Conservation (phyloP, 192 early-diverging fungal species). For the Coemansia sp. region DNA sequence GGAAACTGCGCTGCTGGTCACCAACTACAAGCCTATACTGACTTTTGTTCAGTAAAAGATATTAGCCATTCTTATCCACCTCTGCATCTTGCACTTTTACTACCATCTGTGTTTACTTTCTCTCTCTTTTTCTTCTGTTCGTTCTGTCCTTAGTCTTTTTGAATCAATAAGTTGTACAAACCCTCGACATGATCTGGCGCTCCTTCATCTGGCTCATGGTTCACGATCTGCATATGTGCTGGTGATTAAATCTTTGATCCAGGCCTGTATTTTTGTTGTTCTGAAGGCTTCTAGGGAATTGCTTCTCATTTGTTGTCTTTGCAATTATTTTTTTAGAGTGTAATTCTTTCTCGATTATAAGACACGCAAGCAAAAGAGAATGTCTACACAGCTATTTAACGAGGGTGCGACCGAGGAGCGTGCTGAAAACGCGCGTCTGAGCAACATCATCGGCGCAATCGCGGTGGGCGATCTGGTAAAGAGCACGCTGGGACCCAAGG, state of each 20-base stretch:
- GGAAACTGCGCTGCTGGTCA: constrained; percentile 36
- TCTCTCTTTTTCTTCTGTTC: neutral
- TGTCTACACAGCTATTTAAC: constrained; percentile 86
- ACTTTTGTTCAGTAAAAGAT: constrained; percentile 32
- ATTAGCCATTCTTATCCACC: neutral
- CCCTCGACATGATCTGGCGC: neutral
- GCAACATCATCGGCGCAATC: constrained; percentile 93
- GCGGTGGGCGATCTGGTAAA: constrained; percentile 99
- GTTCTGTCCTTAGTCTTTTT: neutral
- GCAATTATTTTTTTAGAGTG: neutral
- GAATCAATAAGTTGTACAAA: neutral
- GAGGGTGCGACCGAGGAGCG: constrained; percentile 95
- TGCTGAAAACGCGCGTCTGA: constrained; percentile 95
- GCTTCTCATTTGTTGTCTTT: neutral
- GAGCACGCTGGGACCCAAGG: constrained; percentile 96
- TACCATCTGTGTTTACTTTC: neutral
- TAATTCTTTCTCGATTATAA: neutral
- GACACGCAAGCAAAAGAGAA: constrained; percentile 14
- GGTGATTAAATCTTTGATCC: constrained; percentile 1
- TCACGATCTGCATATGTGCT: neutral
- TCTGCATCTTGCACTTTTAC: constrained; percentile 14
- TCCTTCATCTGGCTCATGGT: no score
- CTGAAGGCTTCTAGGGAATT: neutral
- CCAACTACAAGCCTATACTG: constrained; percentile 52
- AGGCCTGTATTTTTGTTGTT: neutral